Evolutionary conservation across 129 eudicot genomes (phyloP), one percentile per base, ranked within the genome.

Genomic region (Tagetes erecta): DNA sequence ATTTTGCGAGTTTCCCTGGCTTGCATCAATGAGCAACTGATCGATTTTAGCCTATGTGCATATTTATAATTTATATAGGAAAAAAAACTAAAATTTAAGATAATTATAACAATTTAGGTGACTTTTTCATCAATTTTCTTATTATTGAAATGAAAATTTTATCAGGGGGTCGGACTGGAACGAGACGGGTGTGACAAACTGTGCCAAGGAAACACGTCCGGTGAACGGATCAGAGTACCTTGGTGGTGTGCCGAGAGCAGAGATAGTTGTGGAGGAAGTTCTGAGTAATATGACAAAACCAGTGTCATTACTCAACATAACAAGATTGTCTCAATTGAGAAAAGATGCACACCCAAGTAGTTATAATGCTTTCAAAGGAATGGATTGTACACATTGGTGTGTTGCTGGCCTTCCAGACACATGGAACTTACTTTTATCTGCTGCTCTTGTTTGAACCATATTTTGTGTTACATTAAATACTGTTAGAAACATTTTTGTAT

Each of bases 351-450:
- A 92, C 51, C 96, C 96, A 3, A 71, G 83, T 45, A 80, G 40
- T 38, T 83, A 67, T 49, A 88, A 85, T 74, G 87, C 67, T 3
- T 70, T 56, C 56, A 65, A 49, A 12, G 93, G 84, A 44, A 83
- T 84, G 87, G 96, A 92, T 71, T 89, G 91, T 78, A 89, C 91
- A 34, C 96, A 89, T 68, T 92, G 97, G 97, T 92, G 97, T 49
- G 51, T 92, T 34, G 88, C 93, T 10, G 97, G 97, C 0, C 82
- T 89, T 11, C 86, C 86, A 2, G 97, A 92, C 73, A 86, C 90
- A 1, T 91, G 97, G 97, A 91, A 84, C 66, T 86, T 76, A 34
- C 81, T 91, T 20, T 69, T 91, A 12, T 58, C 59, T 77, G 77
- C 80, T 39, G 42, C 84, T 72, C 86, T 84, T 63, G 33, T 47